Evolutionary conservation across 2,329 filamentous ascomycete species (phyloP).

Genomic region (Lachnellula cervina): DNA sequence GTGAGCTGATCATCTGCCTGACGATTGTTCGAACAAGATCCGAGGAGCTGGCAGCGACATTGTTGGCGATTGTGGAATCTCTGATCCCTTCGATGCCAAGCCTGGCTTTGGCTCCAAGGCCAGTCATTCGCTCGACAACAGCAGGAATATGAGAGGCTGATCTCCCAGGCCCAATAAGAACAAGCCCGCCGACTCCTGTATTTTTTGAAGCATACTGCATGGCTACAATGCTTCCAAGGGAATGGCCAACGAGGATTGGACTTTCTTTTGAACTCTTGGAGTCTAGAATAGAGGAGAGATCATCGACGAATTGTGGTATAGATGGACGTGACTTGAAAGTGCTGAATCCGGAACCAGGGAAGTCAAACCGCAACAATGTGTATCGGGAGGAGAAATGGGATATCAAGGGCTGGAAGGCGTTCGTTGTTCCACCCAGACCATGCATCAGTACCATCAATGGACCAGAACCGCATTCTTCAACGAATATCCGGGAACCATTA

Average conservation of each 20-base stretch:
- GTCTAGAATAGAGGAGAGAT: conserved; percentile 12
- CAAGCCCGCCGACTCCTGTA: conserved; percentile 26
- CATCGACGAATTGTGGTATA: conserved; percentile 14
- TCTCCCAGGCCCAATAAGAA: conserved; percentile 32
- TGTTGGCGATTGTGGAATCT: conserved; percentile 27
- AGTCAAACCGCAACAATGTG: conserved; percentile 19
- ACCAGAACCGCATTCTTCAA: conserved; percentile 18
- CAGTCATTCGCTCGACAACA: conserved; percentile 31
- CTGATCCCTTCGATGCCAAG: conserved; percentile 28
- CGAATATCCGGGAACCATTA: conserved; percentile 24
- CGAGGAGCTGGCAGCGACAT: conserved; percentile 27
- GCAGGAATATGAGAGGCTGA: conserved; percentile 29
- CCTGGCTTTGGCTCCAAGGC: conserved; percentile 26
- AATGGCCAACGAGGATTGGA: conserved; percentile 33
- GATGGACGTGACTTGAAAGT: conserved; percentile 15
- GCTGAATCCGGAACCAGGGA: conserved; percentile 17
- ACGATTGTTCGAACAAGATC: conserved; percentile 23
- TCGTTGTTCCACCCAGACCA: conserved; percentile 22
- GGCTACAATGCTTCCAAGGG: conserved; percentile 34
- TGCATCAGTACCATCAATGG: conserved; percentile 32
- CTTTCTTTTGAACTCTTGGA: conserved; percentile 1
- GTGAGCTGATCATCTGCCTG: conserved; percentile 29
- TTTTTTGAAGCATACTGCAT: conserved; percentile 33
- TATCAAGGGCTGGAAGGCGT: conserved; percentile 17
- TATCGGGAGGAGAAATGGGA: conserved; percentile 15